phyloP scores from a whole-genome alignment of 495 filamentous ascomycete genomes.

The Annulohypoxylon bovei region DNA sequence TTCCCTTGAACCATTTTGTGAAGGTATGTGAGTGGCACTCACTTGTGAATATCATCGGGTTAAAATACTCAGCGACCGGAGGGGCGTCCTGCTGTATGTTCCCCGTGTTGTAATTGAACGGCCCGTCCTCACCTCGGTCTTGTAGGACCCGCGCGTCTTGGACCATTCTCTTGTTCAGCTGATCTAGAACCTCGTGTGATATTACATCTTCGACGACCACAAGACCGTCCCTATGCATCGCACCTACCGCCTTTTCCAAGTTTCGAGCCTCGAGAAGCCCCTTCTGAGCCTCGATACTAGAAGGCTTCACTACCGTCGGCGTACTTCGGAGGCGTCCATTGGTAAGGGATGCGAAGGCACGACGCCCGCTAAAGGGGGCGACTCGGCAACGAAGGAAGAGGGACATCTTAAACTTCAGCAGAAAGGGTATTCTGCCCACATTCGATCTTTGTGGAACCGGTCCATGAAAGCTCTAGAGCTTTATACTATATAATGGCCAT shows the following conservation, averaged over 20 bases:
- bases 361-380: not conserved
- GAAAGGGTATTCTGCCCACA: not conserved
- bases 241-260: conserved; percentile 61
- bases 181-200: conserved; percentile 54
- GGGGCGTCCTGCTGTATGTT: conserved; percentile 67
- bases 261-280: conserved; percentile 46
- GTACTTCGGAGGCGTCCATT: conserved; percentile 1
- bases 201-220: conserved; percentile 66
- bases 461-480: not conserved
- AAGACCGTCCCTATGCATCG: conserved; percentile 64
- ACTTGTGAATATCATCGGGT: conserved; percentile 57
- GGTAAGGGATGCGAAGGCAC: conserved; percentile 29
- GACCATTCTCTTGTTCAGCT: conserved; percentile 62
- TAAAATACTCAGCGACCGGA: conserved; percentile 52
- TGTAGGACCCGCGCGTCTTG: conserved; percentile 58
- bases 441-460: not conserved
- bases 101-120: conserved; percentile 64
- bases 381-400: conserved; percentile 14
- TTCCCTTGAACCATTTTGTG: not conserved
- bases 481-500: not conserved
- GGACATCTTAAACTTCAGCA: conserved; percentile 2
- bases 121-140: conserved; percentile 53
- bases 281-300: conserved; percentile 12
- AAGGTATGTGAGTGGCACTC: not conserved
- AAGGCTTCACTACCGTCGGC: conserved; percentile 28